These are phyloP conservation scores for Helianthus annuus DNA, from an alignment of 129 eudicot species.

Conservation along the genomic window DNA sequence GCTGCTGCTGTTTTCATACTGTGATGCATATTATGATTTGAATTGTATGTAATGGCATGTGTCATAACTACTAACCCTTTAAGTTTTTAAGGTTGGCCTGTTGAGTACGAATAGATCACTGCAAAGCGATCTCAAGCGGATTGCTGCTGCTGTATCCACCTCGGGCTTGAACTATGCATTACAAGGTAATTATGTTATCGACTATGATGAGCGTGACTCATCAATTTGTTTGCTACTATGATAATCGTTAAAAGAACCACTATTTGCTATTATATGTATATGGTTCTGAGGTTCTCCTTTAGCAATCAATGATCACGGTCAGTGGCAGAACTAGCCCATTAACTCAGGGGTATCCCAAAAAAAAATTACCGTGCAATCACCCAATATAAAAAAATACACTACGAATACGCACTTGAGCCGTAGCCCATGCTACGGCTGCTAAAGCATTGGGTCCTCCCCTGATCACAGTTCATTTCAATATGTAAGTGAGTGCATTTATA, in stretches of 20 bases:
- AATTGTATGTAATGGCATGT: not conserved
- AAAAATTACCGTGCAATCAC: too few species aligned
- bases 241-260: not conserved
- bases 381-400: too few species aligned
- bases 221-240: not conserved
- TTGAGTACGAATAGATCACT: slow-evolving; percentile 70
- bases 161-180: slow-evolving; percentile 65
- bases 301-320: not conserved
- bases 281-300: too few species aligned
- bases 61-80: not conserved
- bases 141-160: slow-evolving; percentile 73
- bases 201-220: not conserved
- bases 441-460: too few species aligned
- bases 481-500: too few species aligned
- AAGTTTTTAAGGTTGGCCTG: slow-evolving; percentile 58
- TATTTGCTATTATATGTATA: not conserved
- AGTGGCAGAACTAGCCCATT: too few species aligned
- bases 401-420: too few species aligned
- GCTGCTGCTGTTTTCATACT: too few species aligned
- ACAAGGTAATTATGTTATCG: slow-evolving; percentile 48
- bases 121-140: slow-evolving; percentile 66
- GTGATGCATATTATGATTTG: not conserved
- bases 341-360: too few species aligned
- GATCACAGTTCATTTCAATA: too few species aligned
- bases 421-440: too few species aligned